phyloP scores from a whole-genome alignment of 257 asterid species.

The Hygrophila difformis region DNA sequence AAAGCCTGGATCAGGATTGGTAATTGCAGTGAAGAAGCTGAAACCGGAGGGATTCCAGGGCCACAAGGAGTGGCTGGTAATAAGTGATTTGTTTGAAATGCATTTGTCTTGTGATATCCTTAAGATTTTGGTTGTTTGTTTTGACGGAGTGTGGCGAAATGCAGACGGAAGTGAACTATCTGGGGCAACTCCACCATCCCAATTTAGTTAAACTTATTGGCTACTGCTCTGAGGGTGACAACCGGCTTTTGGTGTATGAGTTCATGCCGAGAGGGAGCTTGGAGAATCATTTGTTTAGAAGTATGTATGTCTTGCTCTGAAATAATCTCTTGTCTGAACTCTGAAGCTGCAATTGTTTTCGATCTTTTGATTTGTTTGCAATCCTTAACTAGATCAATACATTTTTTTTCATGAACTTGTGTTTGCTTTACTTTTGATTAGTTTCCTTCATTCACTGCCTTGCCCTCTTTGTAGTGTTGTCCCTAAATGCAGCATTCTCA shows the following conservation, averaged over 20 bases:
- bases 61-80: slow-evolving; percentile 74
- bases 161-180: slow-evolving; percentile 66
- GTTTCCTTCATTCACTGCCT: no score
- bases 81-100: slow-evolving; percentile 5
- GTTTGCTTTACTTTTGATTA: no score
- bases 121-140: neutral
- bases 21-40: slow-evolving; percentile 68
- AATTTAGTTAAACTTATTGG: slow-evolving; percentile 71
- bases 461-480: no score
- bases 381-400: no score
- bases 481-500: no score
- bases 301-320: slow-evolving; percentile 28
- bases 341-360: neutral
- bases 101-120: neutral
- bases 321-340: neutral
- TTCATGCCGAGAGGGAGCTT: slow-evolving; percentile 78
- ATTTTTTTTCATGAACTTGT: no score
- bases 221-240: slow-evolving; percentile 55
- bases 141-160: neutral
- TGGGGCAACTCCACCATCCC: slow-evolving; percentile 62
- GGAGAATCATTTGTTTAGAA: slow-evolving; percentile 66
- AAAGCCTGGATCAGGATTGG: slow-evolving; percentile 50
- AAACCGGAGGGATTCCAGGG: slow-evolving; percentile 63
- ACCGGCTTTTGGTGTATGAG: slow-evolving; percentile 57
- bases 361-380: no score